Percentiles rank a stretch among this genome's conserved stretches.
phyloP scores from a whole-genome alignment of 1,284 basidiomycete species.

The Takashimella koratensis region DNA sequence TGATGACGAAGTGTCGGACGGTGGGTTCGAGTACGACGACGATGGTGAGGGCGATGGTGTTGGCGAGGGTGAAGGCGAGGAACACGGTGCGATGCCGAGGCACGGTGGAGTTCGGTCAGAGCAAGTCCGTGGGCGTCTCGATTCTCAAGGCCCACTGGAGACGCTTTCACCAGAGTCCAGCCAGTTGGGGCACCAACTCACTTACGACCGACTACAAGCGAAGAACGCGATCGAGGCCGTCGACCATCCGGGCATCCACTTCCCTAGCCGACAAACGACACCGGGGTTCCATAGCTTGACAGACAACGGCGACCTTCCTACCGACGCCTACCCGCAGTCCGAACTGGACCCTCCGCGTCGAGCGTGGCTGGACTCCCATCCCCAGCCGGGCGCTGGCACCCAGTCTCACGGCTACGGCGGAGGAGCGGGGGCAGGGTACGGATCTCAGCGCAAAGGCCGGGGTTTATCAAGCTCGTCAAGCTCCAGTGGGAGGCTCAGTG shows the following conservation, averaged over 20 bases:
- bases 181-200: slow-evolving; percentile 7
- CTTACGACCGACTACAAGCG: slow-evolving; percentile 32
- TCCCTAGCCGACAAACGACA: slow-evolving; percentile 5
- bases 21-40: slow-evolving; percentile 31
- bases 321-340: too few relatives aligned
- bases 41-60: slow-evolving; percentile 26
- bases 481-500: slow-evolving; percentile 27
- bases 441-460: slow-evolving; percentile 11
- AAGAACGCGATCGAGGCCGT: slow-evolving; percentile 31
- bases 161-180: background rate
- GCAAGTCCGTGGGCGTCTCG: background rate
- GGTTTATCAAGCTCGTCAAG: slow-evolving; percentile 36
- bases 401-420: slow-evolving; percentile 9
- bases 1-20: slow-evolving; percentile 40
- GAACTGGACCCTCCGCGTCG: slow-evolving; percentile 34
- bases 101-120: too few relatives aligned
- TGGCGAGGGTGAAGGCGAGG: slow-evolving; percentile 26
- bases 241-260: slow-evolving; percentile 10
- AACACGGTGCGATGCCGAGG: background rate
- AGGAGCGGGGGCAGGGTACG: background rate
- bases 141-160: background rate
- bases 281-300: slow-evolving; percentile 6
- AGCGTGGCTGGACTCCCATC: slow-evolving; percentile 25
- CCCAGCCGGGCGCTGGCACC: background rate
- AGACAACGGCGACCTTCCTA: too few relatives aligned